These are phyloP conservation scores for Yamadazyma taylorii DNA, from an alignment of 1,139 yeast genomes.

Conservation along the genomic window DNA sequence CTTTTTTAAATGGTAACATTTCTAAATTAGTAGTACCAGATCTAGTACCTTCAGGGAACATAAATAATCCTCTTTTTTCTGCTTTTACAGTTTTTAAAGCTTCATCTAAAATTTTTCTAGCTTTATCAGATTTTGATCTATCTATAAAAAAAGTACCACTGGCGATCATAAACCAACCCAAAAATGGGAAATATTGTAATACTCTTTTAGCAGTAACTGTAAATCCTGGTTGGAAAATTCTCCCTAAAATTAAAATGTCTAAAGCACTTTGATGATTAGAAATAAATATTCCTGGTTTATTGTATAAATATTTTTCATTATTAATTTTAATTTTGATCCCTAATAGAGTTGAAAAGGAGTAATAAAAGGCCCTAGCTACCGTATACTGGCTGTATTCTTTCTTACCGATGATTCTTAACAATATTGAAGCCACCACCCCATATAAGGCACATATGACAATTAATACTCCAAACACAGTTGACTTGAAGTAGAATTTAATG, in stretches of 20 bases:
- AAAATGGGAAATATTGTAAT: conserved; percentile 80
- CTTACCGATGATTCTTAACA: conserved; percentile 68
- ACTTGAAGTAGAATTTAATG: conserved; percentile 53
- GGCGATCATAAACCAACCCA: conserved; percentile 93
- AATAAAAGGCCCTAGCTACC: conserved; percentile 81
- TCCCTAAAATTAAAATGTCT: conserved; percentile 79
- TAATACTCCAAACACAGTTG: conserved; percentile 51
- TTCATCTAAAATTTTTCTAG: conserved; percentile 67
- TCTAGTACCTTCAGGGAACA: conserved; percentile 96
- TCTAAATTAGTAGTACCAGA: conserved; percentile 68
- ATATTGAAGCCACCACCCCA: conserved; percentile 75
- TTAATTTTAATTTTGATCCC: conserved; percentile 71
- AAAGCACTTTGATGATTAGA: conserved; percentile 92
- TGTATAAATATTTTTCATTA: conserved; percentile 50
- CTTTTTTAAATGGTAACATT: conserved; percentile 88
- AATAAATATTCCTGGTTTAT: conserved; percentile 79
- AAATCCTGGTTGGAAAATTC: conserved; percentile 82
- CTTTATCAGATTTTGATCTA: conserved; percentile 74
- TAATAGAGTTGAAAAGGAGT: conserved; percentile 55
- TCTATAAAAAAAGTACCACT: conserved; percentile 92
- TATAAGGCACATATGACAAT: conserved; percentile 64
- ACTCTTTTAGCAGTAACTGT: conserved; percentile 91
- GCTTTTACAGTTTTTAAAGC: conserved; percentile 64
- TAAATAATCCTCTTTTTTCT: conserved; percentile 69
- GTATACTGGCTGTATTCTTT: conserved; percentile 84